Evolutionary conservation across 176 grass and related monocot genomes (phyloP).

Genomic region (Triticum monococcum): DNA sequence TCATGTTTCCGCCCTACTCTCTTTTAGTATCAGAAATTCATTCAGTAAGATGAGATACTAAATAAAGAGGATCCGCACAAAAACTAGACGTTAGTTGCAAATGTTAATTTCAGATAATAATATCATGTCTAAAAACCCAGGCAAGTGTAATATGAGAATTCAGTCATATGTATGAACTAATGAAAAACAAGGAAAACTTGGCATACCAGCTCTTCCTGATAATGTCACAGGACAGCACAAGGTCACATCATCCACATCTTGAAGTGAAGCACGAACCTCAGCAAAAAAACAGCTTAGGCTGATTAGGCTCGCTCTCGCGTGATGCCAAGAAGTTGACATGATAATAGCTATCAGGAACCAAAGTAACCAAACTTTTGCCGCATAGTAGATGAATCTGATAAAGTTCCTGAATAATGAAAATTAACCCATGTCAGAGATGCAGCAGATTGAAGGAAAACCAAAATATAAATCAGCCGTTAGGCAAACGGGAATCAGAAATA

Average conservation of each 20-base stretch:
- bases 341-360: background rate
- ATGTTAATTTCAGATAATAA: background rate
- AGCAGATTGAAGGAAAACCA: background rate
- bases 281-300: background rate
- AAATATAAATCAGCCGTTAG: background rate
- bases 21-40: background rate
- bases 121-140: background rate
- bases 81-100: background rate
- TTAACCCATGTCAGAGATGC: background rate
- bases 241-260: background rate
- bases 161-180: background rate
- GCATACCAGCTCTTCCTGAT: background rate
- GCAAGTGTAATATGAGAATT: background rate
- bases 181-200: background rate
- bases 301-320: background rate
- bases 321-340: slow-evolving; percentile 1
- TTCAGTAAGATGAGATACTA: background rate
- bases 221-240: background rate
- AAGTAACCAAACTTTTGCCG: background rate
- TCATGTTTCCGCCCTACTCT: background rate
- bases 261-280: background rate
- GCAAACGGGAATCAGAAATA: background rate
- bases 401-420: background rate
- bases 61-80: background rate
- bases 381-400: slow-evolving; percentile 3